Conservation (phyloP, 768 basidiomycete species). For the Pleurotus citrinopileatus region DNA sequence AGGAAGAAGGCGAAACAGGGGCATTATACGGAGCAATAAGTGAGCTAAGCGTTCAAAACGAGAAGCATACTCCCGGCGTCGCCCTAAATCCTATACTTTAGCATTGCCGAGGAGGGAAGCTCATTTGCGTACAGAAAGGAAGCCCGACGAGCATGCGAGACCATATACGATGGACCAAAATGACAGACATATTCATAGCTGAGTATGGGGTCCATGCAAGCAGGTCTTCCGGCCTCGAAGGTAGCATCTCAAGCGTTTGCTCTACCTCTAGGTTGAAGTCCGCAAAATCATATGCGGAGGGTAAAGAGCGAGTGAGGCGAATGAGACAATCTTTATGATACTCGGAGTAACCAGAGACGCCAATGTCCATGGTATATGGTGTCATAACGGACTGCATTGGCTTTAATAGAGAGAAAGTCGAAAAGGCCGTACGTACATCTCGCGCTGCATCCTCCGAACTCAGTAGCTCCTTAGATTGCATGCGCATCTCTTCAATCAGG, state of each 20-base stretch:
- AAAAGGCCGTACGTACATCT: slow-evolving; percentile 12
- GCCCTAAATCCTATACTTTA: not conserved
- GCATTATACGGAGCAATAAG: not conserved
- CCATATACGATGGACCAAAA: slow-evolving; percentile 20
- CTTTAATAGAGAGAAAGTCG: no score
- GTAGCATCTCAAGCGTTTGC: not conserved
- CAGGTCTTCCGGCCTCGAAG: not conserved
- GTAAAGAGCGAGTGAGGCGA: slow-evolving; percentile 1
- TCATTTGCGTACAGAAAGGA: slow-evolving; percentile 18
- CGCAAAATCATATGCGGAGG: not conserved
- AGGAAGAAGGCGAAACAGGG: not conserved
- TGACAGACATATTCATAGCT: slow-evolving; percentile 13
- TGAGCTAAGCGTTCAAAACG: not conserved
- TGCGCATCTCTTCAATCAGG: slow-evolving; percentile 21
- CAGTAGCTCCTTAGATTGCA: slow-evolving; percentile 12
- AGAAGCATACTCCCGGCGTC: not conserved
- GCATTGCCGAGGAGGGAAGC: not conserved
- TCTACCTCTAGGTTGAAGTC: slow-evolving; percentile 7
- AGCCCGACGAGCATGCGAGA: slow-evolving; percentile 26
- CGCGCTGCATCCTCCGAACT: slow-evolving; percentile 10
- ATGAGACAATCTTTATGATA: slow-evolving; percentile 6
- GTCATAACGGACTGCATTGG: not conserved
- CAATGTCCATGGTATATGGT: slow-evolving; percentile 7
- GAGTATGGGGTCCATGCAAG: slow-evolving; percentile 19
- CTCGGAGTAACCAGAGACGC: not conserved